These are phyloP conservation scores for Stellera chamaejasme DNA, from an alignment of 345 rosid species.

Conservation along the genomic window DNA sequence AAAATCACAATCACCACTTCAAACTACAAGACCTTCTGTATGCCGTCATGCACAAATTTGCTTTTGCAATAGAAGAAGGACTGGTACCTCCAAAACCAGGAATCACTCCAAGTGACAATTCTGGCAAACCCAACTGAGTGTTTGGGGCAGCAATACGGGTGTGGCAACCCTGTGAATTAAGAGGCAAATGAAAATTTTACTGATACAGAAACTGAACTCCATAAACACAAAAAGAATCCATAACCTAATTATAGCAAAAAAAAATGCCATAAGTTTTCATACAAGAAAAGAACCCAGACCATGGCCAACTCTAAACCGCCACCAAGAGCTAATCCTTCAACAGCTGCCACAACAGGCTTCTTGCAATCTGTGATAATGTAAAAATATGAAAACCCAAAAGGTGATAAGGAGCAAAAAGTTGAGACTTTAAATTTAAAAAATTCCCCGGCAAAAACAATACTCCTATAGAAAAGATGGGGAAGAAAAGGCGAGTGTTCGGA, in stretches of 20 bases:
- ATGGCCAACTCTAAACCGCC: slow-evolving; percentile 92
- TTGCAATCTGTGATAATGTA: slow-evolving; percentile 43
- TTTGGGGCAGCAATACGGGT: slow-evolving; percentile 77
- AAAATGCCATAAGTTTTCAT: neutral
- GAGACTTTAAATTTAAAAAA: neutral
- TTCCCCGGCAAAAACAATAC: neutral
- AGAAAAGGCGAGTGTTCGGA: too few relatives aligned
- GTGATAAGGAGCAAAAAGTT: neutral
- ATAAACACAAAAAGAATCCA: neutral
- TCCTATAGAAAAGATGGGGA: too few relatives aligned
- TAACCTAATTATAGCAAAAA: neutral
- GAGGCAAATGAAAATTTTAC: slow-evolving; percentile 4
- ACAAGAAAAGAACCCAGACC: slow-evolving; percentile 36
- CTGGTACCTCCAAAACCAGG: slow-evolving; percentile 92
- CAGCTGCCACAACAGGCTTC: slow-evolving; percentile 96
- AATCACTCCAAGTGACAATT: slow-evolving; percentile 79
- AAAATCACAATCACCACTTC: slow-evolving; percentile 4
- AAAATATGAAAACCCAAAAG: neutral
- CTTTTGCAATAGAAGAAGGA: slow-evolving; percentile 4
- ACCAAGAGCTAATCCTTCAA: slow-evolving; percentile 95
- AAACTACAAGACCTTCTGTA: slow-evolving; percentile 3
- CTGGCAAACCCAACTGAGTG: slow-evolving; percentile 86
- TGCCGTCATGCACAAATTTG: neutral
- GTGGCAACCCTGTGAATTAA: slow-evolving; percentile 63
- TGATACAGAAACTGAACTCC: neutral